phyloP scores from a whole-genome alignment of 192 early-diverging fungal species.

The Entomortierella parvispora region DNA sequence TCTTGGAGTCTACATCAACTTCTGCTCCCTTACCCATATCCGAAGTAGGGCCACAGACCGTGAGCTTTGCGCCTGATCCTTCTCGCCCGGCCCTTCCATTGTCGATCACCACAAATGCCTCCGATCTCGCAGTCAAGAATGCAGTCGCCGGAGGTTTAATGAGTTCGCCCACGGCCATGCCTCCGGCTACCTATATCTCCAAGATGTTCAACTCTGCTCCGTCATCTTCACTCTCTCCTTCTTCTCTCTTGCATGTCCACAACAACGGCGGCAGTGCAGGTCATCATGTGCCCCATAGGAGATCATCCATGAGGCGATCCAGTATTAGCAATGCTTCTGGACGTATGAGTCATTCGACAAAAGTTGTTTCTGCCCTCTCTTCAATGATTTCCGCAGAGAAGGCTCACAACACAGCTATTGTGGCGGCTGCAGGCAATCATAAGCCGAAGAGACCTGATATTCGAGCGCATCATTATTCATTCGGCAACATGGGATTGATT shows the following conservation, averaged over 20 bases:
- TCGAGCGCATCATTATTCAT: conserved; percentile 8
- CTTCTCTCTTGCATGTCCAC: not conserved
- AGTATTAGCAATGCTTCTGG: too few relatives aligned
- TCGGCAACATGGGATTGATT: conserved; percentile 13
- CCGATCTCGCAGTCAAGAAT: conserved; percentile 10
- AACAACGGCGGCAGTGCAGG: too few relatives aligned
- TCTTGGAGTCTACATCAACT: too few relatives aligned
- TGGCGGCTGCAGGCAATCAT: not conserved
- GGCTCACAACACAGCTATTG: not conserved
- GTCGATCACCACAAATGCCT: not conserved
- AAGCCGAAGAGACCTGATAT: not conserved
- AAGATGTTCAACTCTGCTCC: conserved; percentile 1
- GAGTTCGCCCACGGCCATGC: conserved; percentile 5
- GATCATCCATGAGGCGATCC: not conserved
- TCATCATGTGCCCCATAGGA: too few relatives aligned
- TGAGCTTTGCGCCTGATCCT: not conserved
- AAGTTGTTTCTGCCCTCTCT: not conserved
- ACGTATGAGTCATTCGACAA: not conserved
- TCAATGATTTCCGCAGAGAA: not conserved
- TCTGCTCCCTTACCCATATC: too few relatives aligned
- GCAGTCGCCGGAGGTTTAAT: conserved; percentile 9
- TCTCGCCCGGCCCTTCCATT: not conserved
- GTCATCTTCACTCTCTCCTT: not conserved
- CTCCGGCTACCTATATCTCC: conserved; percentile 8
- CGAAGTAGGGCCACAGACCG: not conserved